Base-by-base conservation (phyloP, 306 rosid genomes). In the Corylus heterophylla region DNA sequence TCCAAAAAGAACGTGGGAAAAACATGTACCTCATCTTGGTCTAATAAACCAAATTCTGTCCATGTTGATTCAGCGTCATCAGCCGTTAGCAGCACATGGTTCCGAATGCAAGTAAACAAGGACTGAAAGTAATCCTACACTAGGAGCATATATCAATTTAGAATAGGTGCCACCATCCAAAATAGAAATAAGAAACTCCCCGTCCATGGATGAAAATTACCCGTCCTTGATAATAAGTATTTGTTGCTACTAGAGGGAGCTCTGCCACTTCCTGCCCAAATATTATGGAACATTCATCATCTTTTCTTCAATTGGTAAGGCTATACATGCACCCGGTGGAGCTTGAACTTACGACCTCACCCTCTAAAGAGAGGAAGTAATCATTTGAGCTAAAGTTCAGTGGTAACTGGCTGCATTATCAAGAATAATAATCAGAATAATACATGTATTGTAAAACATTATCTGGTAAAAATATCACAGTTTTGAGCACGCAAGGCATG, bases 41-140 rank as follows among this genome's bases (percentile, higher is more conserved):
- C 75, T 25, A 86, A 45, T 63, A 31, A 31, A 31, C 35, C 35
- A 31, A 2, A 91, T 83, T 90, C 76, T 0, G 75, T 92, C 97
- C 97, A 94, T 59, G 88, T 82, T 18, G 97, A 84, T 79, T 81
- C 84, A 13, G 97, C 92, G 75, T 87, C 89, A 7, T 67, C 86
- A 3, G 91, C 92, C n/a, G 97, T 91, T 8, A 94, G 98, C 64
- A 92, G 82, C 59, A 92, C 87, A 16, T 91, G 88, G 61, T 70
- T 39, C 79, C 51, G 81, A 63, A 94, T 39, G 44, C 92, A 5
- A 85, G 83, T 69, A 92, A 78, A 20, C 81, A 20, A 92, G 92
- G 37, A 90, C 39, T 35, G 22, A 3, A 3, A 35, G 39, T 35
- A 35, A 35, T 37, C 7, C 97, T 94, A 69, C 39, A 85, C 29